phyloP scores from a whole-genome alignment of 345 rosid species.

The Sonneratia alba region DNA sequence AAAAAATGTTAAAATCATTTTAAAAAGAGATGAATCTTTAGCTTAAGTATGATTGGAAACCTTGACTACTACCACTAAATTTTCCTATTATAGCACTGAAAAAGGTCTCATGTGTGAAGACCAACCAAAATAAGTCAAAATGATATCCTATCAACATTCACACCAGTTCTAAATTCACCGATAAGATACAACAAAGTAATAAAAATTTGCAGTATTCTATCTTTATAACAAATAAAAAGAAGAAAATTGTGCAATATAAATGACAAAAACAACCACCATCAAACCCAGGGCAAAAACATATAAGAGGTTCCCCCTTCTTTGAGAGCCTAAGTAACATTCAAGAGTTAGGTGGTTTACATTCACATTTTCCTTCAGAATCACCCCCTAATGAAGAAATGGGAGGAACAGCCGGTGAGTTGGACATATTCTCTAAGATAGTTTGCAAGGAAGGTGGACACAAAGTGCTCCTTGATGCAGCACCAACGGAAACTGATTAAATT shows the following conservation, averaged over 20 bases:
- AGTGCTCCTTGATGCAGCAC: constrained; percentile 85
- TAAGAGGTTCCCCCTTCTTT: not conserved
- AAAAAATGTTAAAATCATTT: not conserved
- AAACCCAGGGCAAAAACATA: not conserved
- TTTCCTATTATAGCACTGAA: too few species aligned
- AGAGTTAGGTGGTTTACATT: constrained; percentile 33
- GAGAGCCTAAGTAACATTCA: not conserved
- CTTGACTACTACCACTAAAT: not conserved
- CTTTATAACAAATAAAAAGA: not conserved
- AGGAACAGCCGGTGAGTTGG: constrained; percentile 56
- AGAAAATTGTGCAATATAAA: not conserved
- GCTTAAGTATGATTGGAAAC: not conserved
- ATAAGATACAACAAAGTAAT: not conserved
- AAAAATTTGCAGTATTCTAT: not conserved
- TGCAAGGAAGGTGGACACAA: constrained; percentile 92
- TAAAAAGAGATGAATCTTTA: not conserved
- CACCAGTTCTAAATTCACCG: not conserved
- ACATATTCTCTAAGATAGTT: constrained; percentile 70
- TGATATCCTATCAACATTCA: too few species aligned
- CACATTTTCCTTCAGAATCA: constrained; percentile 97
- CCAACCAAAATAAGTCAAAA: not conserved
- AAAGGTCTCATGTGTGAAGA: not conserved
- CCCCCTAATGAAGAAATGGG: constrained; percentile 86
- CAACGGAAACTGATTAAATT: constrained; percentile 69
- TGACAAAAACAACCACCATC: not conserved